phyloP scores from a whole-genome alignment of 192 early-diverging fungal genomes.

The Umbelopsis sp. region DNA sequence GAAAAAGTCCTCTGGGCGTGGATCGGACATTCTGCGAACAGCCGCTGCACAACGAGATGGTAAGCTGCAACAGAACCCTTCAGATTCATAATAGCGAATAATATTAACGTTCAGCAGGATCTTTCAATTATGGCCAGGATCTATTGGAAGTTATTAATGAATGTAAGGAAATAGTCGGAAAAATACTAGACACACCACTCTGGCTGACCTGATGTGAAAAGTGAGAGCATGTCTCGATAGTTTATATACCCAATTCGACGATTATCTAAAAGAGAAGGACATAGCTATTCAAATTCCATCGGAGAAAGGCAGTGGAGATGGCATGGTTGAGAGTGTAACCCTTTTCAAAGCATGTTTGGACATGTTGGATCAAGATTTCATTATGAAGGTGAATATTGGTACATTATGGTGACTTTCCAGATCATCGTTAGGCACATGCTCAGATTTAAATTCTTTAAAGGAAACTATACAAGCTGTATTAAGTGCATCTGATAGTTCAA shows the following conservation, averaged over 20 bases:
- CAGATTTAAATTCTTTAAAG: background rate
- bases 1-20: background rate
- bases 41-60: slow-evolving; percentile 13
- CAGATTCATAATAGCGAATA: background rate
- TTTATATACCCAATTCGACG: background rate
- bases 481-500: background rate
- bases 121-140: background rate
- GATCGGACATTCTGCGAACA: background rate
- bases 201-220: background rate
- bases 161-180: background rate
- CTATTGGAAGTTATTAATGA: background rate
- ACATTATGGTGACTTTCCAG: background rate
- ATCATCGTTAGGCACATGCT: background rate
- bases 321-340: background rate
- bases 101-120: background rate
- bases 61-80: background rate
- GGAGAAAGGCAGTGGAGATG: background rate
- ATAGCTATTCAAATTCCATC: background rate
- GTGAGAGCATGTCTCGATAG: background rate
- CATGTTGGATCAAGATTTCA: slow-evolving; percentile 11
- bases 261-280: background rate
- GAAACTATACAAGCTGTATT: slow-evolving; percentile 5
- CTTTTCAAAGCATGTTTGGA: background rate
- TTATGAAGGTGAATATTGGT: background rate
- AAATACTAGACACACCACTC: too few species aligned